Conservation (phyloP, 495 filamentous ascomycete genomes). For the Neurospora cerealis region DNA sequence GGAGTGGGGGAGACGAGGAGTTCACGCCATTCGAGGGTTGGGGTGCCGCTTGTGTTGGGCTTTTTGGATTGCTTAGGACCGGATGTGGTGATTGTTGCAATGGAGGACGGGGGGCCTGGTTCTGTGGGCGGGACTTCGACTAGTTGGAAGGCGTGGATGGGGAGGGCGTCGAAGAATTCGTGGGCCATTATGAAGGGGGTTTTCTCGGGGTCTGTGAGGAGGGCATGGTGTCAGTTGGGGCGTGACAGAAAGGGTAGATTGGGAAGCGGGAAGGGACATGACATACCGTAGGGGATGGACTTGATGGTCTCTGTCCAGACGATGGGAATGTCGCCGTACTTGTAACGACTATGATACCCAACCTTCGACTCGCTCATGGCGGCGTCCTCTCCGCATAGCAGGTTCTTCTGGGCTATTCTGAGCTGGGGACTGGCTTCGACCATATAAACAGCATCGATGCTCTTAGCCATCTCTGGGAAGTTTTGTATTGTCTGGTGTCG, state of each 20-base stretch:
- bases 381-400: slow-evolving; percentile 71
- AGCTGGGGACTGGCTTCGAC: slow-evolving; percentile 79
- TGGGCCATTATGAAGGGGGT: slow-evolving; percentile 91
- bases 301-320: slow-evolving; percentile 89
- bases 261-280: slow-evolving; percentile 5
- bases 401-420: slow-evolving; percentile 61
- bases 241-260: not conserved
- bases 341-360: slow-evolving; percentile 67
- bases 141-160: slow-evolving; percentile 89
- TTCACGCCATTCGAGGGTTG: slow-evolving; percentile 74
- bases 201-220: slow-evolving; percentile 38
- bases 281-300: slow-evolving; percentile 51
- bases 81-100: not conserved
- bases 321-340: slow-evolving; percentile 58
- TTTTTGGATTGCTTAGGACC: slow-evolving; percentile 21
- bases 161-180: slow-evolving; percentile 98
- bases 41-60: slow-evolving; percentile 7
- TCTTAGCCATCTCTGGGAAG: slow-evolving; percentile 67
- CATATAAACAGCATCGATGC: slow-evolving; percentile 77
- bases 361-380: slow-evolving; percentile 57
- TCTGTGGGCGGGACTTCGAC: slow-evolving; percentile 37
- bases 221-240: not conserved
- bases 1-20: slow-evolving; percentile 68
- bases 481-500: slow-evolving; percentile 60
- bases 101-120: slow-evolving; percentile 32